A percentile compares a stretch with the other conserved stretches of the same genome.
phyloP scores from a whole-genome alignment of 2,329 filamentous ascomycete species.

The Venturia pyrina region DNA sequence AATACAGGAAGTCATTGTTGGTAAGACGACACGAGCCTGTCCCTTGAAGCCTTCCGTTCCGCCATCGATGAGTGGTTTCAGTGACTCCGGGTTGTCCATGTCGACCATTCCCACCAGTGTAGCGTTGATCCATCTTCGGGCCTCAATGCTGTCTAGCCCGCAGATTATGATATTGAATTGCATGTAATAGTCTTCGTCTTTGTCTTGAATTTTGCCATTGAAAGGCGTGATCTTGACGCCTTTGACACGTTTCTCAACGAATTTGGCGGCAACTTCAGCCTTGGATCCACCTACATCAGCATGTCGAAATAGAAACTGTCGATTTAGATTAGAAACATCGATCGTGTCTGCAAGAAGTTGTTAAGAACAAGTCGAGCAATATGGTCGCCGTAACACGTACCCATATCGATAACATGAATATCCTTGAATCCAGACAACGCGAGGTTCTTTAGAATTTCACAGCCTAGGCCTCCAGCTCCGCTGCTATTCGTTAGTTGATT shows the following conservation, averaged over 20 bases:
- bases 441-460: constrained; percentile 92
- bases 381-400: constrained; percentile 34
- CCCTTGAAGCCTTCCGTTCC: constrained; percentile 98
- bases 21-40: constrained; percentile 84
- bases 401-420: constrained; percentile 99
- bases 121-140: constrained; percentile 96
- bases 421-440: constrained; percentile 92
- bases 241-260: constrained; percentile 81
- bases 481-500: constrained; percentile 46
- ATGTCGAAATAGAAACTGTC: constrained; percentile 91
- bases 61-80: constrained; percentile 93
- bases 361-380: constrained; percentile 11
- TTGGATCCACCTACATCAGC: constrained; percentile 88
- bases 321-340: constrained; percentile 95
- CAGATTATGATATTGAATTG: constrained; percentile 92
- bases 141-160: constrained; percentile 93
- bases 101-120: constrained; percentile 88
- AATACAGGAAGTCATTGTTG: constrained; percentile 88
- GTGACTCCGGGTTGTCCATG: constrained; percentile 65
- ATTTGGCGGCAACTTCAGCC: constrained; percentile 82
- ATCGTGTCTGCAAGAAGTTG: constrained; percentile 62
- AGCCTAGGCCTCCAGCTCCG: constrained; percentile 87
- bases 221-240: constrained; percentile 90
- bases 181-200: constrained; percentile 92
- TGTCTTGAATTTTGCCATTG: constrained; percentile 93